Percentiles rank a stretch among this genome's conserved stretches.
These are phyloP conservation scores for Pichia gijzeniarum DNA, from an alignment of 805 yeast species.

Conservation along the genomic window DNA sequence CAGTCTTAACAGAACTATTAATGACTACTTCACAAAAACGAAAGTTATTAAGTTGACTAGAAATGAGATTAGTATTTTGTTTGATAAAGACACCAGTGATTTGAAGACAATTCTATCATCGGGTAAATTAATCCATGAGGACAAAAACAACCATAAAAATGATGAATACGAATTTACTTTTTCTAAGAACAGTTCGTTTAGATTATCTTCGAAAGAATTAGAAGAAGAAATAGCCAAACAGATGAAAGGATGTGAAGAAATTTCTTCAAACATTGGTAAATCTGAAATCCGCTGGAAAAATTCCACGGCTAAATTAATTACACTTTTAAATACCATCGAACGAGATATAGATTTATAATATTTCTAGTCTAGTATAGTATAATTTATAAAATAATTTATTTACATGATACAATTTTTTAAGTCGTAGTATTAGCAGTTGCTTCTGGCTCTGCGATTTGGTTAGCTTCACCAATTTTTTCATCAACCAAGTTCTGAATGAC, in stretches of 20 bases:
- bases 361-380: background rate
- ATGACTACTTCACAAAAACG: slow-evolving; percentile 19
- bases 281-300: slow-evolving; percentile 24
- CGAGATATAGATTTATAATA: slow-evolving; percentile 3
- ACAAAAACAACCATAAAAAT: slow-evolving; percentile 12
- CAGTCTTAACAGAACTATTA: slow-evolving; percentile 22
- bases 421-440: background rate
- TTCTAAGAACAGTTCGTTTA: slow-evolving; percentile 16
- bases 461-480: slow-evolving; percentile 26
- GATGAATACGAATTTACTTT: slow-evolving; percentile 22
- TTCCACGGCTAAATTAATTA: slow-evolving; percentile 14
- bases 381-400: slow-evolving; percentile 1
- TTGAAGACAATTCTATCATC: slow-evolving; percentile 17
- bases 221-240: slow-evolving; percentile 19
- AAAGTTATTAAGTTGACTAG: slow-evolving; percentile 20
- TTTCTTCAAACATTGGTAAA: slow-evolving; percentile 16
- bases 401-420: background rate
- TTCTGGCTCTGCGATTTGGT: slow-evolving; percentile 12
- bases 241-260: slow-evolving; percentile 22
- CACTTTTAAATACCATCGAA: slow-evolving; percentile 3
- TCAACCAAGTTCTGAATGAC: slow-evolving; percentile 32
- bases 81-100: slow-evolving; percentile 24
- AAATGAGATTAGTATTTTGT: slow-evolving; percentile 22
- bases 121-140: slow-evolving; percentile 18
- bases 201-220: slow-evolving; percentile 19